Evolutionary conservation across 257 asterid species (phyloP).

Genomic region (Galeopsis tetrahit): DNA sequence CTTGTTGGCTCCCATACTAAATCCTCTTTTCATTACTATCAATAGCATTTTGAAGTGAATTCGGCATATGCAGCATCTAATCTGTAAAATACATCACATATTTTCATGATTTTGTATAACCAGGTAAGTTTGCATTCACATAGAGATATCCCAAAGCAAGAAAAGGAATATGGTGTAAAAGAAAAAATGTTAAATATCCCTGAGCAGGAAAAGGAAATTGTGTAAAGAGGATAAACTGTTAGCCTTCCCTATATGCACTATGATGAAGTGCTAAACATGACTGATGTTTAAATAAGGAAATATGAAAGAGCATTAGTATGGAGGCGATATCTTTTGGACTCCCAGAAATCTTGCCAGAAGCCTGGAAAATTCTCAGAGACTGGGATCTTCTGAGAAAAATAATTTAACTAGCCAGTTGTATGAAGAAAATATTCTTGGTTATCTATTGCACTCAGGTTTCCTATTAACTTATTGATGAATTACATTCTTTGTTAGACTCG

Average conservation of each 20-base stretch:
- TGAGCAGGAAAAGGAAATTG: constrained; percentile 9
- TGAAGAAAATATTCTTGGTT: constrained; percentile 1
- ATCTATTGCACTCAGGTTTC: constrained; percentile 2
- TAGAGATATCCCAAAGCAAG: constrained; percentile 16
- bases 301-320: constrained; percentile 9
- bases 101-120: constrained; percentile 4
- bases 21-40: constrained; percentile 24
- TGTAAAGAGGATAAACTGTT: not conserved
- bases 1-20: constrained; percentile 14
- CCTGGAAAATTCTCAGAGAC: constrained; percentile 6
- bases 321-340: not conserved
- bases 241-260: not conserved
- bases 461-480: not conserved
- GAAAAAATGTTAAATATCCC: not conserved
- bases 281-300: not conserved
- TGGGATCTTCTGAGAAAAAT: not conserved
- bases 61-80: constrained; percentile 22
- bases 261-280: constrained; percentile 13
- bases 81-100: constrained; percentile 12
- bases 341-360: constrained; percentile 4
- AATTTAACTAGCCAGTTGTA: constrained; percentile 6
- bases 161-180: not conserved
- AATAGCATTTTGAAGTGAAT: constrained; percentile 15
- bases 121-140: not conserved
- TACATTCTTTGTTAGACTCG: not conserved